Conservation (phyloP, 2,329 filamentous ascomycete genomes). For the Calonectria leucothoes region DNA sequence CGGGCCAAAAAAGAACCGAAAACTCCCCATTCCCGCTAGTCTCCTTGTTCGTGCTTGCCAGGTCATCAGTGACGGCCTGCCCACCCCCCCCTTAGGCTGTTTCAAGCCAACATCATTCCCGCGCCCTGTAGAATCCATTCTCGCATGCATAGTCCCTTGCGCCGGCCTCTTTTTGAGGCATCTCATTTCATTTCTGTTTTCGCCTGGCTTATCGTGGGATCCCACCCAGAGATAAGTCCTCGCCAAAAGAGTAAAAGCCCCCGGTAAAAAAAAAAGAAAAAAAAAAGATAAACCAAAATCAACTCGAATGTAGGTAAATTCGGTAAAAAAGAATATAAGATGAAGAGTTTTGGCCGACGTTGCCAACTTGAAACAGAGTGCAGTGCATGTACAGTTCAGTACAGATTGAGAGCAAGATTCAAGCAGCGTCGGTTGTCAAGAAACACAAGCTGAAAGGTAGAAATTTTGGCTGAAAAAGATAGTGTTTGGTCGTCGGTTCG, state of each 20-base stretch:
- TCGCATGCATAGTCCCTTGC: conserved; percentile 21
- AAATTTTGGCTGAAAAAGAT: conserved; percentile 30
- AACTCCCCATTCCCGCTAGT: conserved; percentile 37
- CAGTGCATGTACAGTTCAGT: conserved; percentile 22
- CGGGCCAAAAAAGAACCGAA: conserved; percentile 23
- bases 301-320: background rate
- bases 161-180: conserved; percentile 27
- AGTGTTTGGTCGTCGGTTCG: conserved; percentile 27
- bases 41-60: conserved; percentile 23
- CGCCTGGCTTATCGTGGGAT: conserved; percentile 19
- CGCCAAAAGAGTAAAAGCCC: conserved; percentile 26
- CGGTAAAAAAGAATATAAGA: conserved; percentile 24
- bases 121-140: conserved; percentile 23
- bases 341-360: conserved; percentile 30
- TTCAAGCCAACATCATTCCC: background rate
- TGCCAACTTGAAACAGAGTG: conserved; percentile 13
- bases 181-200: conserved; percentile 31
- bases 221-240: conserved; percentile 14
- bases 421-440: conserved; percentile 21
- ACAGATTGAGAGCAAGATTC: conserved; percentile 25
- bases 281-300: background rate
- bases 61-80: conserved; percentile 24
- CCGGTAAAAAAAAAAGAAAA: background rate
- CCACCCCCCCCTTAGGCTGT: background rate
- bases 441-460: conserved; percentile 7